Evolutionary conservation across 2,329 filamentous ascomycete species (phyloP), one percentile per base, ranked within the genome.

Genomic region (Colletotrichum phormii): DNA sequence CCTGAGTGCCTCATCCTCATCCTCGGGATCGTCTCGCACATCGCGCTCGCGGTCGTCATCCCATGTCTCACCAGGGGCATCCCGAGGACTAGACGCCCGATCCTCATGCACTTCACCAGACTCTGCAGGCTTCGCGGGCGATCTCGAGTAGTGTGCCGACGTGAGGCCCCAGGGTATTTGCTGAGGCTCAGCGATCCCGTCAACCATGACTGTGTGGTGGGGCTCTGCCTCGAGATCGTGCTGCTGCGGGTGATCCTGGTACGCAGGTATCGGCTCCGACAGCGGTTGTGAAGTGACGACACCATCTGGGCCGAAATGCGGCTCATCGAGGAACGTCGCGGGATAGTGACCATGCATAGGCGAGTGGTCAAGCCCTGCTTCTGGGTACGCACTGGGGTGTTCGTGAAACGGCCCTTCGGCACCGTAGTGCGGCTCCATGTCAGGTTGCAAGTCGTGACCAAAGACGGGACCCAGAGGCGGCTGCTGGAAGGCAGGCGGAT

Each of bases 121-220:
- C 24, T 63, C 59, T 24, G 12, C 53, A 9, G 58, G n/a, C 37
- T 24, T 53, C 12, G 15, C 31, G 11, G 60, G 33, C 13, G 62
- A 51, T 4, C 49, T 57, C 1, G 61, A 42, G 8, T 51, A 59
- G 18, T 72, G 62, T 29, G 60, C n/a, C n/a, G 74, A 55, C n/a
- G 61, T 62, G 42, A 66, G 60, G 2, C 72, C 72, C 74, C 74
- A 75, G 8, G 74, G 65, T 9, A 65, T 33, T 13, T 69, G 69
- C 22, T 65, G 62, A 29, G 74, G 73, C 55, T 75, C 72, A 2
- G 55, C 24, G 60, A 75, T 60, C 7, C 59, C 58, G 18, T 75
- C 72, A 5, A 75, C 26, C 12, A 73, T 54, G 2, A 63, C 51
- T 22, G 55, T 57, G 29, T 67, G 74, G 26, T 54, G 63, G 22